phyloP scores from a whole-genome alignment of 2,329 filamentous ascomycete species.

The Monosporascus sp. region DNA sequence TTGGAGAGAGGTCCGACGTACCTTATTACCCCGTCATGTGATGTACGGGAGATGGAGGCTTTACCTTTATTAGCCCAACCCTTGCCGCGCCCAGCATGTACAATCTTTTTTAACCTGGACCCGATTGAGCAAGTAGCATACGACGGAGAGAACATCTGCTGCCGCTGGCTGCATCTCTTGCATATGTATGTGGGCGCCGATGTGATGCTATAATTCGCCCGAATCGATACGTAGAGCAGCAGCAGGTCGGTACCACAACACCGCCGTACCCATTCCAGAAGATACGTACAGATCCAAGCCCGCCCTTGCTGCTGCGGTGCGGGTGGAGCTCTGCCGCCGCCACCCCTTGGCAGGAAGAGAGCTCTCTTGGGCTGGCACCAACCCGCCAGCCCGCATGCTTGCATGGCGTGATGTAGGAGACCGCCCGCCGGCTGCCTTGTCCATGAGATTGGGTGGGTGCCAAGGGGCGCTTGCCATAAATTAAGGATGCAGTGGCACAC shows the following conservation, averaged over 20 bases:
- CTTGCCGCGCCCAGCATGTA: not conserved
- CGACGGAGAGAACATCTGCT: not conserved
- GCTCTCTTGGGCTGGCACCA: not conserved
- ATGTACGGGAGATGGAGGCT: no score
- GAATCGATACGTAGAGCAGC: constrained; percentile 6
- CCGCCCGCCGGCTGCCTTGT: not conserved
- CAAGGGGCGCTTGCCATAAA: not conserved
- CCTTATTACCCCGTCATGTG: not conserved
- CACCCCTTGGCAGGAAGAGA: no score
- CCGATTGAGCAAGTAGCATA: not conserved
- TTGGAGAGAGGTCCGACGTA: not conserved
- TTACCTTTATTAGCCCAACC: no score
- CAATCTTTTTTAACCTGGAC: not conserved
- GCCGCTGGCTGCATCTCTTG: constrained; percentile 24
- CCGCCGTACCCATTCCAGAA: not conserved
- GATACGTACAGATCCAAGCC: not conserved
- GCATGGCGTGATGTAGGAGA: not conserved
- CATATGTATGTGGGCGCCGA: constrained; percentile 26
- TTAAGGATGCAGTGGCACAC: not conserved
- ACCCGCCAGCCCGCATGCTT: not conserved
- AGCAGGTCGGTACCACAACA: constrained; percentile 2
- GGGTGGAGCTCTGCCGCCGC: constrained; percentile 8
- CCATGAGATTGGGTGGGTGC: not conserved
- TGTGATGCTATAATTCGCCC: constrained; percentile 19
- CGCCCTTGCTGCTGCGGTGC: constrained; percentile 3